Evolutionary conservation across 768 basidiomycete genomes (phyloP).

Genomic region (Tulasnella sp.): DNA sequence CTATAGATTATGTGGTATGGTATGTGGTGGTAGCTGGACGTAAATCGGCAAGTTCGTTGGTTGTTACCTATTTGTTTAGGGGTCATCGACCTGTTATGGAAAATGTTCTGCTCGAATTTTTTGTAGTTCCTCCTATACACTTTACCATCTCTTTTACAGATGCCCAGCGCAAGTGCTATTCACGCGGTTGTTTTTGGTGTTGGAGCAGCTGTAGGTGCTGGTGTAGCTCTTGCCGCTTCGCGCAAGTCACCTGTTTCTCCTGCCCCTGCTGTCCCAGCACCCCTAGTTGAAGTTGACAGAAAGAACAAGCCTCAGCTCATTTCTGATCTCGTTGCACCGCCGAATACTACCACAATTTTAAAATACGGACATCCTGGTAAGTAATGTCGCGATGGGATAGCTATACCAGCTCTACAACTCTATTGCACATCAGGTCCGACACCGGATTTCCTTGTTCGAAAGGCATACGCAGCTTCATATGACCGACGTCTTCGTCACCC

Average conservation of each 20-base stretch:
- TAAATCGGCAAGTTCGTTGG: neutral
- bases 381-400: constrained; percentile 15
- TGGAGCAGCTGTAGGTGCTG: constrained; percentile 70
- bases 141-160: neutral
- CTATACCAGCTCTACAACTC: neutral
- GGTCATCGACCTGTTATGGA: neutral
- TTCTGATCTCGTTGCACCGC: neutral
- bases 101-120: neutral
- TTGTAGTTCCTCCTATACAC: neutral
- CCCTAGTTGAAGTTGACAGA: constrained; percentile 32
- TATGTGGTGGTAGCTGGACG: constrained; percentile 1
- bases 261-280: neutral
- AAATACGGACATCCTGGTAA: constrained; percentile 76
- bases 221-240: constrained; percentile 30
- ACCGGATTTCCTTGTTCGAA: constrained; percentile 61
- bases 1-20: neutral
- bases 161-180: neutral
- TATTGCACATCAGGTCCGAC: constrained; percentile 53
- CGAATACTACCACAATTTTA: constrained; percentile 30
- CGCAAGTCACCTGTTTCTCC: neutral
- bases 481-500: constrained; percentile 85
- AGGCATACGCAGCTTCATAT: constrained; percentile 80
- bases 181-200: constrained; percentile 44
- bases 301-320: constrained; percentile 8
- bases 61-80: neutral